Evolutionary conservation across 1,284 basidiomycete species (phyloP), one percentile per base, ranked within the genome.

Genomic region (Laetiporus sulphureus): DNA sequence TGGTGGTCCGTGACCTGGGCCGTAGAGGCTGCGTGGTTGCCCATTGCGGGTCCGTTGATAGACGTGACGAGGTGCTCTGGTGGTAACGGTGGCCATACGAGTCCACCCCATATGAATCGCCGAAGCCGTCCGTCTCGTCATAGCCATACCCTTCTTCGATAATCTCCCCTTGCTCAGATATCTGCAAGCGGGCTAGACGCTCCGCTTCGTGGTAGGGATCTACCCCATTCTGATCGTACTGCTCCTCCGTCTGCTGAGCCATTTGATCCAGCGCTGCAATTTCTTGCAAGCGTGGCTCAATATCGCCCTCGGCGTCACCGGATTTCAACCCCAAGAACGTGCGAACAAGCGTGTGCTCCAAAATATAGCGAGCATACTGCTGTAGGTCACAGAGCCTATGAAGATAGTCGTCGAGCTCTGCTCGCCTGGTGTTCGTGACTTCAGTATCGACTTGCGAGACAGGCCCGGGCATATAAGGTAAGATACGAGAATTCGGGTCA

Each of bases 401-500:
- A 34, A 98, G 73, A 63, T 99, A 99, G 35, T 85, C 79, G 57
- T 96, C 88, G 16, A 99, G 72, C 57, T 98, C 95, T 25, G 73
- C 74, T 44, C 84, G 77, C 43, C 95, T 75, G 40, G 82, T 79
- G 12, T 85, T 80, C 16, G 93, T 96, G 49, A 97, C 74, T 40
- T 79, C 73, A 51, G 93, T 87, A 64, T 96, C 87, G 27, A 97
- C 90, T 18, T 82, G 71, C 16, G 84, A 73, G 5, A 88, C 78
- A 4, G 93, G 95, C 1, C 94, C 95, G 10, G 94, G 94, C 92
- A 98, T 97, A 65, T 81, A 96, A 0, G 94, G 95, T 32, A 99
- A 68, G 44, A 95, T 86, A 27, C 94, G 77, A 20, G 75, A 72
- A 42, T 75, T 66, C 18, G 70, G 68, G 11, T 75, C 65, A 30